Evolutionary conservation across 805 yeast species (phyloP).

Genomic region (Metschnikowia orientalis): DNA sequence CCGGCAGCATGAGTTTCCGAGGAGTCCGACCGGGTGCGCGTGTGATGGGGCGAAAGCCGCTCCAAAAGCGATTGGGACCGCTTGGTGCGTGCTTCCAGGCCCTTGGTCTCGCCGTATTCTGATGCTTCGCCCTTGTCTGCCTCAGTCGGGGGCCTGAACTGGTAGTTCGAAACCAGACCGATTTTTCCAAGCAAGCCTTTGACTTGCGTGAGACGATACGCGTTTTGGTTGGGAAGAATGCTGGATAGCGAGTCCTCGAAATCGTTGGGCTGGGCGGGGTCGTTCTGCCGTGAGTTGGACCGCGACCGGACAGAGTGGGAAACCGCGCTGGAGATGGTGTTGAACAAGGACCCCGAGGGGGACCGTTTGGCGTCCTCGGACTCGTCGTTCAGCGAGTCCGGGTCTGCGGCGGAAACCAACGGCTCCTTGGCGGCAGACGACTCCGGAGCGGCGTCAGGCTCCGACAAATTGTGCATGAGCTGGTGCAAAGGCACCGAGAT

Average conservation of each 20-base stretch:
- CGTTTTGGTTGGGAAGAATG: slow-evolving; percentile 14
- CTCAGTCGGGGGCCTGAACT: slow-evolving; percentile 7
- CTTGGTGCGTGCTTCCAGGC: too few species aligned
- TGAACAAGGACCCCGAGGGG: slow-evolving; percentile 37
- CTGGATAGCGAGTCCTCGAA: slow-evolving; percentile 19
- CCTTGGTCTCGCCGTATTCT: too few species aligned
- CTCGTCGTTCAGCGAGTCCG: slow-evolving; percentile 9
- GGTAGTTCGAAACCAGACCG: slow-evolving; percentile 19
- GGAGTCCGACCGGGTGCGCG: slow-evolving; percentile 38
- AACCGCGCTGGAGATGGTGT: slow-evolving; percentile 34
- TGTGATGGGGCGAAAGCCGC: slow-evolving; percentile 31
- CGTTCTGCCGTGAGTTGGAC: slow-evolving; percentile 28
- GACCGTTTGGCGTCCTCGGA: slow-evolving; percentile 22
- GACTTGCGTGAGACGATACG: slow-evolving; percentile 28
- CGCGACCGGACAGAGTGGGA: slow-evolving; percentile 25
- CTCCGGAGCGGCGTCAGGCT: slow-evolving; percentile 12
- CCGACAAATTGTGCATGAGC: too few species aligned
- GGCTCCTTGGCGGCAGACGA: slow-evolving; percentile 7
- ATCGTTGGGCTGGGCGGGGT: slow-evolving; percentile 24
- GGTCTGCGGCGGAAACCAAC: too few species aligned
- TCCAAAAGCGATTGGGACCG: slow-evolving; percentile 25
- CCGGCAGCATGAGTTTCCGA: slow-evolving; percentile 17
- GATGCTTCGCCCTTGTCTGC: slow-evolving; percentile 2
- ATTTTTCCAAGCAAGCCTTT: slow-evolving; percentile 34
- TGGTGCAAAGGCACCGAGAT: slow-evolving; percentile 24